Conservation (phyloP, 1,139 yeast genomes). For the Geotrichum australiense region DNA sequence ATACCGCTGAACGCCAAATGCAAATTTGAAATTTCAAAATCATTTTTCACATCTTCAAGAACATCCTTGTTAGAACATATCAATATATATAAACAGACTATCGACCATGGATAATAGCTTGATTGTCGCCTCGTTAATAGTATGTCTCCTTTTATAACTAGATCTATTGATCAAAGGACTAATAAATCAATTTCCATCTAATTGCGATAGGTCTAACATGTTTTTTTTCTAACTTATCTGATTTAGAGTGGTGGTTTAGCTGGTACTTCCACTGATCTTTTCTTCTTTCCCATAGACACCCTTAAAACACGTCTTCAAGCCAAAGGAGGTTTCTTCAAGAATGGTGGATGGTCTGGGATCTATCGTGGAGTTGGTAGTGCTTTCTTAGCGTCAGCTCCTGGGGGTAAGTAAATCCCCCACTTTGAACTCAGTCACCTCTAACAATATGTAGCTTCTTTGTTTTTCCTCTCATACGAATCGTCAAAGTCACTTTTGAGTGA, state of each 20-base stretch:
- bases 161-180: background rate
- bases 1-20: background rate
- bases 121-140: slow-evolving; percentile 31
- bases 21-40: slow-evolving; percentile 1
- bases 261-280: slow-evolving; percentile 90
- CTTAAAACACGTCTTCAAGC: slow-evolving; percentile 91
- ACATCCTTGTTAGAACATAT: background rate
- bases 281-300: slow-evolving; percentile 94
- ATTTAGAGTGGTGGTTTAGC: slow-evolving; percentile 84
- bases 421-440: slow-evolving; percentile 1
- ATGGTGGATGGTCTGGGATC: slow-evolving; percentile 90
- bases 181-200: background rate
- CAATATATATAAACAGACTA: slow-evolving; percentile 1
- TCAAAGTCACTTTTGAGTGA: slow-evolving; percentile 40
- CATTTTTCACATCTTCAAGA: background rate
- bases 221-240: slow-evolving; percentile 9
- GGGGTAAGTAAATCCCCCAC: slow-evolving; percentile 25
- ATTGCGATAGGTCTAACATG: background rate
- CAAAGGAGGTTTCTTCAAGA: slow-evolving; percentile 81
- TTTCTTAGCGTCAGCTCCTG: slow-evolving; percentile 90
- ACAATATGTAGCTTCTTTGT: slow-evolving; percentile 61
- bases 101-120: slow-evolving; percentile 23
- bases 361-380: slow-evolving; percentile 92
- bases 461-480: slow-evolving; percentile 82
- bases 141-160: slow-evolving; percentile 20